These are phyloP conservation scores for Sporothrix euskadiensis DNA, from an alignment of 2,329 filamentous ascomycete genomes.

Conservation along the genomic window DNA sequence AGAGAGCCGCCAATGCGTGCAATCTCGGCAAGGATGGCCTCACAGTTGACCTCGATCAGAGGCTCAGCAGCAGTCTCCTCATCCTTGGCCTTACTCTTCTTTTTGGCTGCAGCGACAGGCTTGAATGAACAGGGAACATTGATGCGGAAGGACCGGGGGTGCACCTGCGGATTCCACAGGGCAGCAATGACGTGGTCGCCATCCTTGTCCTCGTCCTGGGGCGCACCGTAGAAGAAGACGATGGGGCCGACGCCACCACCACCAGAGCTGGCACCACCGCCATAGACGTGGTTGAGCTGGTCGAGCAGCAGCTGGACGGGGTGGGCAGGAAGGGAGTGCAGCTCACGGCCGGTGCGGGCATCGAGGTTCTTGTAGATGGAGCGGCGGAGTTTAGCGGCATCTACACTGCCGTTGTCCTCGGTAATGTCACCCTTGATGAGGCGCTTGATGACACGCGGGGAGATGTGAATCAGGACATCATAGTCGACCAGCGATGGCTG, in stretches of 20 bases:
- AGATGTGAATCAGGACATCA: constrained; percentile 79
- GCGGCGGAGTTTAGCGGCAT: constrained; percentile 33
- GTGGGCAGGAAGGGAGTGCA: constrained; percentile 56
- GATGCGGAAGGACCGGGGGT: constrained; percentile 64
- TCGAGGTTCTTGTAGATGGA: constrained; percentile 80
- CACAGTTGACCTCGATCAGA: constrained; percentile 64
- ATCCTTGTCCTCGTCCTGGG: constrained; percentile 40
- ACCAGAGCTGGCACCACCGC: constrained; percentile 34
- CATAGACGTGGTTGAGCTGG: constrained; percentile 68
- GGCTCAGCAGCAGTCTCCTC: constrained; percentile 38
- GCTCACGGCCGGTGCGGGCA: constrained; percentile 50
- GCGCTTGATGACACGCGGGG: constrained; percentile 52
- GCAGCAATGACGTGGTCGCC: constrained; percentile 56
- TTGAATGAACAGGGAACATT: constrained; percentile 68
- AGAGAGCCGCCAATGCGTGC: constrained; percentile 66
- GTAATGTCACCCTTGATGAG: constrained; percentile 43
- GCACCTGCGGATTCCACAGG: constrained; percentile 59
- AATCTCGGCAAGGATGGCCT: constrained; percentile 71
- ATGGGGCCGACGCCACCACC: constrained; percentile 52
- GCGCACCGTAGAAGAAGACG: constrained; percentile 74
- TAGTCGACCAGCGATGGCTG: constrained; percentile 72
- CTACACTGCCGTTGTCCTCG: constrained; percentile 34
- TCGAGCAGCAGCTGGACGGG: constrained; percentile 63
- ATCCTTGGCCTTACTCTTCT: constrained; percentile 17
- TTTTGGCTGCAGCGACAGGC: constrained; percentile 44